phyloP scores from a whole-genome alignment of 2,329 filamentous ascomycete genomes.

The Lasiodiplodia sp. region DNA sequence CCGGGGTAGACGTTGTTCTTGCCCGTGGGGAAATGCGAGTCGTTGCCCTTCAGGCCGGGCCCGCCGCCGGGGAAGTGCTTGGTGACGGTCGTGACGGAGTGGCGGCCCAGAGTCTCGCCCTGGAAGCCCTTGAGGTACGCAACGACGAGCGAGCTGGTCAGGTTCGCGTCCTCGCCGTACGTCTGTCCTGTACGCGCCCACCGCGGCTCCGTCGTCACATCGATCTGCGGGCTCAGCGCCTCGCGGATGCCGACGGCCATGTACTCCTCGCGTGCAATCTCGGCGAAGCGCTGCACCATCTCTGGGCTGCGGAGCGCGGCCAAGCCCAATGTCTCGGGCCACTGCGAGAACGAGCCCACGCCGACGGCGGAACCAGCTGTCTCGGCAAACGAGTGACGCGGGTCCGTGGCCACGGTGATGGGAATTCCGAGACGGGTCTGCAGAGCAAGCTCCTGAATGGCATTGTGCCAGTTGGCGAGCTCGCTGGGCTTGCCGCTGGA shows the following conservation, averaged over 20 bases:
- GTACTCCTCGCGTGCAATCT: constrained; percentile 59
- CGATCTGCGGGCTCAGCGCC: constrained; percentile 60
- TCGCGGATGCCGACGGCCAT: constrained; percentile 52
- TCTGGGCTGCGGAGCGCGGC: constrained; percentile 56
- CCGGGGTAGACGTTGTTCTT: constrained; percentile 61
- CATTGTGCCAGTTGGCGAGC: constrained; percentile 53
- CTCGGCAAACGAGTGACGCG: constrained; percentile 55
- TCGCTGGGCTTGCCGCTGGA: constrained; percentile 50
- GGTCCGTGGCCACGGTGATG: constrained; percentile 58
- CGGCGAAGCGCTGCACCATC: constrained; percentile 56
- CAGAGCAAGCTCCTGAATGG: constrained; percentile 52
- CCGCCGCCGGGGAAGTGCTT: constrained; percentile 64
- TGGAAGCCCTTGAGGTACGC: constrained; percentile 60
- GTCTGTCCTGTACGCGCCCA: constrained; percentile 58
- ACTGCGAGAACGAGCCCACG: constrained; percentile 57
- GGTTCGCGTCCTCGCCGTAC: constrained; percentile 58
- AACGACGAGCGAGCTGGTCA: constrained; percentile 47
- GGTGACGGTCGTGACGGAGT: constrained; percentile 57
- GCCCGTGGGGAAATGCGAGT: constrained; percentile 61
- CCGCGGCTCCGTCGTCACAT: constrained; percentile 59
- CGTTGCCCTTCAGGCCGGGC: constrained; percentile 58
- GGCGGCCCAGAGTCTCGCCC: constrained; percentile 51
- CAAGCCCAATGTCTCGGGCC: constrained; percentile 60
- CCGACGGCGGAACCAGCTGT: constrained; percentile 53
- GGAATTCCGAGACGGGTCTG: constrained; percentile 59